Percentiles rank a stretch among this genome's conserved stretches.
Evolutionary conservation across 345 rosid genomes (phyloP).

Genomic region (Eucalyptus dawsonii): DNA sequence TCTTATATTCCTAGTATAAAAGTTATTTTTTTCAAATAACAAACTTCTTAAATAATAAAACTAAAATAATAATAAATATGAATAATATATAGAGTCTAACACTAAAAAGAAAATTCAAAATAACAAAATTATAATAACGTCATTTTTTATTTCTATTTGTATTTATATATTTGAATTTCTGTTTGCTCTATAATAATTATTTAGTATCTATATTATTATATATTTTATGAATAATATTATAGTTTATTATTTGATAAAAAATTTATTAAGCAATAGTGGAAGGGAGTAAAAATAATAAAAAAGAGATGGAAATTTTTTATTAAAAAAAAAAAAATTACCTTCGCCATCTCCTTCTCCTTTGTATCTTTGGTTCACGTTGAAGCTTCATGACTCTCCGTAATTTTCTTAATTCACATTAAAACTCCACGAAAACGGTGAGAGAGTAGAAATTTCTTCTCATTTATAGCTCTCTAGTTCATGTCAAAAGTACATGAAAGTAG

Average conservation of each 20-base stretch:
- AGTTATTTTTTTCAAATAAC: no score
- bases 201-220: background rate
- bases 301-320: background rate
- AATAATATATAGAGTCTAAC: no score
- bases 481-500: background rate
- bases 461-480: background rate
- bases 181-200: background rate
- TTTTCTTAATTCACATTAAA: no score
- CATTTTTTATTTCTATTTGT: background rate
- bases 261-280: accelerated
- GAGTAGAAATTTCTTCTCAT: no score
- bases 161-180: no score
- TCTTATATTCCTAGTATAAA: no score
- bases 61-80: no score
- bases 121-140: no score
- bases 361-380: background rate
- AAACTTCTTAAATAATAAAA: background rate
- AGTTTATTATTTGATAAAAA: no score
- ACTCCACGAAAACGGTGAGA: accelerated
- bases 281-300: background rate
- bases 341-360: background rate
- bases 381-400: background rate
- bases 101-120: background rate
- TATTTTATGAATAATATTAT: background rate
- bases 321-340: background rate